Evolutionary conservation across 192 early-diverging fungal species (phyloP).

Genomic region (Backusella morwellensis): DNA sequence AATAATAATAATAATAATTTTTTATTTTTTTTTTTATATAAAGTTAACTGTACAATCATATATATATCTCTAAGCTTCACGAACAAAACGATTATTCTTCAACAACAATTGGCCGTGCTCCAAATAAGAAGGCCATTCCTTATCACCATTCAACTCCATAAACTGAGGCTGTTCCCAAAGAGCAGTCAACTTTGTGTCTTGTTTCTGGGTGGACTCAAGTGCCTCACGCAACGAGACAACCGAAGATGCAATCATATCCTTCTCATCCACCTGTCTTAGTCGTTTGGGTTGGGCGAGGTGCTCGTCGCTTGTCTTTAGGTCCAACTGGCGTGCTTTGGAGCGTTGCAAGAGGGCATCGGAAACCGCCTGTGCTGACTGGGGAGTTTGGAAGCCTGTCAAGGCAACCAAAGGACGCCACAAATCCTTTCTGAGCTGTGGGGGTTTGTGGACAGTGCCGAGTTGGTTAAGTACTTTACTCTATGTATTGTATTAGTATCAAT

Average conservation of each 20-base stretch:
- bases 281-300: constrained; percentile 43
- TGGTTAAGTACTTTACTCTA: constrained; percentile 18
- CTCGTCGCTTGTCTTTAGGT: constrained; percentile 18
- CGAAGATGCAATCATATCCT: constrained; percentile 43
- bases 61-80: neutral
- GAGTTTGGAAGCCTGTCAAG: constrained; percentile 39
- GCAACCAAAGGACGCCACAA: constrained; percentile 52
- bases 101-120: constrained; percentile 44
- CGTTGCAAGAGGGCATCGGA: constrained; percentile 49
- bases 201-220: constrained; percentile 31
- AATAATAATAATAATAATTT: neutral
- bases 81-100: constrained; percentile 36
- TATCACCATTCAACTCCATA: constrained; percentile 35
- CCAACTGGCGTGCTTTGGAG: constrained; percentile 34
- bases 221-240: constrained; percentile 45
- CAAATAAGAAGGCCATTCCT: constrained; percentile 34
- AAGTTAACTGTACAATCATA: neutral
- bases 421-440: constrained; percentile 46
- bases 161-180: constrained; percentile 48
- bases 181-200: constrained; percentile 36
- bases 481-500: neutral
- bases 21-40: neutral
- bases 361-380: constrained; percentile 40
- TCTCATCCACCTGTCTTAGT: constrained; percentile 42
- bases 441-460: constrained; percentile 38